phyloP scores from a whole-genome alignment of 2,329 filamentous ascomycete genomes.

The Colletotrichum eleusines region DNA sequence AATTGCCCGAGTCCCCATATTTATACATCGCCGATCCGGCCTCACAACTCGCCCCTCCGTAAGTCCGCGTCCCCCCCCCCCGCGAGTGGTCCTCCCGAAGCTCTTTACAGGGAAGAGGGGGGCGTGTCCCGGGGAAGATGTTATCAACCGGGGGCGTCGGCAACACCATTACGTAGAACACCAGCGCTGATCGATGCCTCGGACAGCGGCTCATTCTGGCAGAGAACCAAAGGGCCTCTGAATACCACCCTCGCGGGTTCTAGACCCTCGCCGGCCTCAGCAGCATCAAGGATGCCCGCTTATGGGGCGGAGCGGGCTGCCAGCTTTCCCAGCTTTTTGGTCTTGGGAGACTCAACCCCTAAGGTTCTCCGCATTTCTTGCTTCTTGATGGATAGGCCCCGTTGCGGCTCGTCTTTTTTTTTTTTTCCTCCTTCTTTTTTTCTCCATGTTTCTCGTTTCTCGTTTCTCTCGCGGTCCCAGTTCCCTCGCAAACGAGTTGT shows the following conservation, averaged over 20 bases:
- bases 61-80: slow-evolving; percentile 3
- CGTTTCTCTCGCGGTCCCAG: background rate
- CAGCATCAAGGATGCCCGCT: background rate
- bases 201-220: slow-evolving; percentile 17
- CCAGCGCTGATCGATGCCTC: slow-evolving; percentile 25
- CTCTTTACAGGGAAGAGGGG: slow-evolving; percentile 30
- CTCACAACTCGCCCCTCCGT: background rate
- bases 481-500: background rate
- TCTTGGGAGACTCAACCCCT: background rate
- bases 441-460: background rate
- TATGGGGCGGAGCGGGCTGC: slow-evolving; percentile 4
- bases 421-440: background rate
- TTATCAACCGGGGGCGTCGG: slow-evolving; percentile 10
- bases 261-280: slow-evolving; percentile 29
- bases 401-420: background rate
- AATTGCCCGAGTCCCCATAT: background rate
- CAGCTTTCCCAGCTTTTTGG: background rate
- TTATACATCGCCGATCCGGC: slow-evolving; percentile 31
- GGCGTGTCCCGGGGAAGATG: background rate
- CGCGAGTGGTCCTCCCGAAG: background rate
- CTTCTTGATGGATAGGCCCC: background rate
- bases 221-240: background rate
- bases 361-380: slow-evolving; percentile 14
- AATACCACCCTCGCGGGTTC: slow-evolving; percentile 33
- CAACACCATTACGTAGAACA: slow-evolving; percentile 25